Base-by-base conservation (phyloP, 768 basidiomycete genomes). In the Russula ochroleuca region DNA sequence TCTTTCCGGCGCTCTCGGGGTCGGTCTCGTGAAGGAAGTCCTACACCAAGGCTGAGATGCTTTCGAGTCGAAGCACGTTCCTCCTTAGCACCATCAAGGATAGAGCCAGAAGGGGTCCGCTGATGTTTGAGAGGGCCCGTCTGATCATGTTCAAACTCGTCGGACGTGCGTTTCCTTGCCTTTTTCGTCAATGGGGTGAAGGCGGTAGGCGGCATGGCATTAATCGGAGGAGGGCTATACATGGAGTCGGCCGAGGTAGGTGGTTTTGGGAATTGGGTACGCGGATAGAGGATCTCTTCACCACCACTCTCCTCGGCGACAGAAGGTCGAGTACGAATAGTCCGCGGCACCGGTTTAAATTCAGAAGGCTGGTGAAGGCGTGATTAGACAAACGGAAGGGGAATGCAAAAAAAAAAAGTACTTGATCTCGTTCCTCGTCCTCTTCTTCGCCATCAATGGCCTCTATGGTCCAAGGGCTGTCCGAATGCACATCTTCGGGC, bases 391-490 rank as follows among this genome's bases (percentile, higher is more conserved):
- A 45, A 8, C 25, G 28, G 67, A 61, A 8, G 28, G 11, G 33
- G 23, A 25, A 43, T 59, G 67, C 7, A 65, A 56, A 62, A 59
- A 57, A 49, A 33, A 23, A 47, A 72, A 78, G 21, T 73, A 87
- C 88, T 78, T 90, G 83, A 68, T 88, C 84, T 64, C 78, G 78
- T 63, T 88, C 88, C 56, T 88, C 89, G 28, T 76, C 63, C 38
- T 64, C 72, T 72, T 92, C 91, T 71, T 92, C 91, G 47, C 88
- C 87, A 75, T 93, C 91, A 57, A 92, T 77, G 7, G 91, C 90
- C 68, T 92, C 90, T 67, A 92, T 90, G 14, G 91, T 92, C 91
- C 90, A 93, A 6, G 90, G 91, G 69, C 89, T 92, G 70, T 90
- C 89, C 3, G 87, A 84, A 49, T 71, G 71, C 56, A 83, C 83